Percentiles rank a stretch among this genome's conserved stretches.
Evolutionary conservation across 2,329 filamentous ascomycete species (phyloP).

Genomic region (Raffaelea arxii): DNA sequence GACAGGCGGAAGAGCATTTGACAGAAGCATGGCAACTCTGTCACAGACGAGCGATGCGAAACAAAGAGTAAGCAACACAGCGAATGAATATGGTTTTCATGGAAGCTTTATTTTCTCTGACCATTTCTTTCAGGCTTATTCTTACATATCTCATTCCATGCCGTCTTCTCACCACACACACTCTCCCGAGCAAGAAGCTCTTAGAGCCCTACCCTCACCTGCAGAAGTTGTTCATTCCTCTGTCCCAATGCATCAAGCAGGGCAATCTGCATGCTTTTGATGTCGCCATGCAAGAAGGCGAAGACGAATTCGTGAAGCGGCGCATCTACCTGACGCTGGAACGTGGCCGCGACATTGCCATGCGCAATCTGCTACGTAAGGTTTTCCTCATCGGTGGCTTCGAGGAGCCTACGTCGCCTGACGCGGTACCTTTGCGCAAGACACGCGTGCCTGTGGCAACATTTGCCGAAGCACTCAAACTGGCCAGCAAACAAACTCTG

Average conservation of each 20-base stretch:
- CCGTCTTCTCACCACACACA: constrained; percentile 78
- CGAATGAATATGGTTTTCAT: neutral
- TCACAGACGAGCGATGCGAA: constrained; percentile 59
- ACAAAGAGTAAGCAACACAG: constrained; percentile 62
- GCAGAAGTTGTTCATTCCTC: constrained; percentile 66
- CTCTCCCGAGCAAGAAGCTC: constrained; percentile 63
- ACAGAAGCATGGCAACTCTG: constrained; percentile 76
- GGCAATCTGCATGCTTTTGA: constrained; percentile 83
- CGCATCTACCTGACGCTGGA: constrained; percentile 94
- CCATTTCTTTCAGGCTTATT: constrained; percentile 53
- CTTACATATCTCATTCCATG: constrained; percentile 93
- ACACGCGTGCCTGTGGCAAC: constrained; percentile 76
- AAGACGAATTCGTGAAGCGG: constrained; percentile 87
- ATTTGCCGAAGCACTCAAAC: constrained; percentile 73
- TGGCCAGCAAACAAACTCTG: constrained; percentile 57
- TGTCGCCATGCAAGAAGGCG: constrained; percentile 65
- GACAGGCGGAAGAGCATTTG: constrained; percentile 67
- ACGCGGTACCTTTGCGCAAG: constrained; percentile 50
- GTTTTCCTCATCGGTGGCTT: constrained; percentile 81
- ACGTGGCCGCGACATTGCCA: constrained; percentile 78
- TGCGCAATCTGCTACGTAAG: constrained; percentile 86
- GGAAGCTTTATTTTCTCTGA: neutral
- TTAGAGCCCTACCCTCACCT: constrained; percentile 68
- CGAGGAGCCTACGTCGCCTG: constrained; percentile 63
- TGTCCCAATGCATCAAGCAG: constrained; percentile 68